Percentiles rank a stretch among this genome's conserved stretches.
Evolutionary conservation across 225 moss, liverwort and hornwort species (phyloP).

Genomic region (Asterella californica): DNA sequence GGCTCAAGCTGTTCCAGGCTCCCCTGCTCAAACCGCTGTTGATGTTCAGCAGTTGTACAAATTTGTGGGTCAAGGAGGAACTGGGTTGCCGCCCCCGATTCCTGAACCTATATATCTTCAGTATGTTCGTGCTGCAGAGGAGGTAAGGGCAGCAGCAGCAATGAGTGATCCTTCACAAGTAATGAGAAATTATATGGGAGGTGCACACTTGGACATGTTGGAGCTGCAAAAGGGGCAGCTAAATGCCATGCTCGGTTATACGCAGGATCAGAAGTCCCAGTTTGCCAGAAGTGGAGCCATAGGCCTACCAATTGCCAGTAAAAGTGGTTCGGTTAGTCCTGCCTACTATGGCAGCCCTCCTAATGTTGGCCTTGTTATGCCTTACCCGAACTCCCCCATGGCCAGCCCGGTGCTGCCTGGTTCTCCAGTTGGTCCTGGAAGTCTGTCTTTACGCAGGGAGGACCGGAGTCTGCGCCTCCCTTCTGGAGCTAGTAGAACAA

Average conservation of each 20-base stretch:
- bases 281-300: slow-evolving; percentile 67
- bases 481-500: slow-evolving; percentile 59
- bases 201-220: slow-evolving; percentile 69
- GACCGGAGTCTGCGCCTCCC: slow-evolving; percentile 71
- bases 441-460: slow-evolving; percentile 63
- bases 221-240: slow-evolving; percentile 95
- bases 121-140: slow-evolving; percentile 74
- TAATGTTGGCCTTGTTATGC: slow-evolving; percentile 73
- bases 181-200: slow-evolving; percentile 66
- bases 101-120: slow-evolving; percentile 77
- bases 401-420: slow-evolving; percentile 91
- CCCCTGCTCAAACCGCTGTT: slow-evolving; percentile 65
- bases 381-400: slow-evolving; percentile 78
- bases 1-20: slow-evolving; percentile 60
- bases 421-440: slow-evolving; percentile 73
- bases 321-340: slow-evolving; percentile 95
- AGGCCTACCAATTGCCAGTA: slow-evolving; percentile 70
- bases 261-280: slow-evolving; percentile 69
- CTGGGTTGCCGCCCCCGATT: slow-evolving; percentile 54
- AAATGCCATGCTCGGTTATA: slow-evolving; percentile 77
- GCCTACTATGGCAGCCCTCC: slow-evolving; percentile 96
- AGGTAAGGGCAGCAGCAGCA: slow-evolving; percentile 63
- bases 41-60: slow-evolving; percentile 92
- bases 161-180: slow-evolving; percentile 59
- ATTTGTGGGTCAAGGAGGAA: slow-evolving; percentile 53